phyloP scores from a whole-genome alignment of 2,329 filamentous ascomycete species.

The Diaporthe caulivora region DNA sequence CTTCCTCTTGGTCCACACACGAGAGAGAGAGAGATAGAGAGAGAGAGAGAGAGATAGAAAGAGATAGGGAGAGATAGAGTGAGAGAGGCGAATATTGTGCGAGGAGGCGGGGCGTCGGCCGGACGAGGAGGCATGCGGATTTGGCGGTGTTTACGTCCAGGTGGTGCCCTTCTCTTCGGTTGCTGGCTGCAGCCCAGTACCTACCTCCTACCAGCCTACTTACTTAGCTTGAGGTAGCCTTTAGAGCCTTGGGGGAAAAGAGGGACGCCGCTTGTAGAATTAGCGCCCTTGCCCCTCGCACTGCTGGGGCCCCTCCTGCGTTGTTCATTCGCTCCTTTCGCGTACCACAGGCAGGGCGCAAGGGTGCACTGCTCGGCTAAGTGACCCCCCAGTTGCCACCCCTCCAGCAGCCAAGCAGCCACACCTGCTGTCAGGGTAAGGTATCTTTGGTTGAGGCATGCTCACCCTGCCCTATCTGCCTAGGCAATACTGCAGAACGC shows the following conservation, averaged over 20 bases:
- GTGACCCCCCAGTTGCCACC: no score
- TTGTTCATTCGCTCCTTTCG: conserved; percentile 8
- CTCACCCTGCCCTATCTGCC: neutral
- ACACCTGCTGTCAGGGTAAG: conserved; percentile 19
- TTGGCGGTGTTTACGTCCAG: conserved; percentile 27
- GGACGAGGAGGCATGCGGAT: conserved; percentile 19
- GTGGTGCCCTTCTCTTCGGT: neutral
- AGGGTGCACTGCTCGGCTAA: neutral
- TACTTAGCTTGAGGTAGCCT: no score
- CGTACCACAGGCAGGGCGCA: neutral
- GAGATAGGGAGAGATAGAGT: no score
- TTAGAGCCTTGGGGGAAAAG: conserved; percentile 29
- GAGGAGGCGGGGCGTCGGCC: neutral
- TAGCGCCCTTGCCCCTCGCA: conserved; percentile 28
- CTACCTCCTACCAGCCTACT: neutral
- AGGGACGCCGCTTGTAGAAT: conserved; percentile 28
- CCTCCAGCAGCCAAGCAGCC: neutral
- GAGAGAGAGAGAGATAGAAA: no score
- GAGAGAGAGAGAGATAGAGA: no score
- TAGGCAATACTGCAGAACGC: neutral
- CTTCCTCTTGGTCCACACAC: no score
- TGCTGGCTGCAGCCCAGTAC: conserved; percentile 30
- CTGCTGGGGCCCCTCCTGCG: neutral
- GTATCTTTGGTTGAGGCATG: neutral
- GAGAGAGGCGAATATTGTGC: neutral